A percentile compares a stretch with the other conserved stretches of the same genome.
Conservation (phyloP, 495 filamentous ascomycete genomes). For the Bombardia bombarda region DNA sequence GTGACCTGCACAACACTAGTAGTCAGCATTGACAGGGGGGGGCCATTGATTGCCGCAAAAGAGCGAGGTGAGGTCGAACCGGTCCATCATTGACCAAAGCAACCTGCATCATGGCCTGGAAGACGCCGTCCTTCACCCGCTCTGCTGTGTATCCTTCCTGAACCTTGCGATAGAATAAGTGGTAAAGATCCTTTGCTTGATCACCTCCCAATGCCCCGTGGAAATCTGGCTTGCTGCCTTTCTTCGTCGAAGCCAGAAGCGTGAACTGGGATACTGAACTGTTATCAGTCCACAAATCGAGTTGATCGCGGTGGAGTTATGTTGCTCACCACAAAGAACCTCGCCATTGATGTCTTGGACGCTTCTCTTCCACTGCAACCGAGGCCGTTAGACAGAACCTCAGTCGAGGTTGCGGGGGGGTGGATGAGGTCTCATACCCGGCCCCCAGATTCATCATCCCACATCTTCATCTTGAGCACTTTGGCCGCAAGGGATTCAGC, state of each 20-base stretch:
- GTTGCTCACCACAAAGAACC: constrained; percentile 72
- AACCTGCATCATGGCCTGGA: constrained; percentile 99
- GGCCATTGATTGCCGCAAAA: too few species aligned
- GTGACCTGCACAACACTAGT: constrained; percentile 15
- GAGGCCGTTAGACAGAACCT: constrained; percentile 2
- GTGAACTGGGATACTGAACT: constrained; percentile 93
- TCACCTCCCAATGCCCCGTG: constrained; percentile 75
- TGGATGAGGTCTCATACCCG: constrained; percentile 33
- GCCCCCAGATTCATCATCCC: constrained; percentile 67
- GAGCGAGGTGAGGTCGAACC: constrained; percentile 46
- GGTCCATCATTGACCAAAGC: constrained; percentile 89
- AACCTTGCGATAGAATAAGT: constrained; percentile 70
- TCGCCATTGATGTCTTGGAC: constrained; percentile 84
- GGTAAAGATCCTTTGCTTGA: constrained; percentile 73
- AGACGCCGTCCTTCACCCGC: constrained; percentile 87
- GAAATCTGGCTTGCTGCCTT: constrained; percentile 92
- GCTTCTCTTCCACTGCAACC: constrained; percentile 70
- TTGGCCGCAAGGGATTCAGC: constrained; percentile 75
- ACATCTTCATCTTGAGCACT: constrained; percentile 81
- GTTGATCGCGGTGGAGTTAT: background rate
- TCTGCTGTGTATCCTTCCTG: constrained; percentile 63
- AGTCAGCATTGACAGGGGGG: background rate
- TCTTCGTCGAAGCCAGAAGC: constrained; percentile 82
- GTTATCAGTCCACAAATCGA: constrained; percentile 1
- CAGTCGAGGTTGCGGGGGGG: background rate